Base-by-base conservation (phyloP, 2,329 filamentous ascomycete genomes). In the Penicillium sp. region DNA sequence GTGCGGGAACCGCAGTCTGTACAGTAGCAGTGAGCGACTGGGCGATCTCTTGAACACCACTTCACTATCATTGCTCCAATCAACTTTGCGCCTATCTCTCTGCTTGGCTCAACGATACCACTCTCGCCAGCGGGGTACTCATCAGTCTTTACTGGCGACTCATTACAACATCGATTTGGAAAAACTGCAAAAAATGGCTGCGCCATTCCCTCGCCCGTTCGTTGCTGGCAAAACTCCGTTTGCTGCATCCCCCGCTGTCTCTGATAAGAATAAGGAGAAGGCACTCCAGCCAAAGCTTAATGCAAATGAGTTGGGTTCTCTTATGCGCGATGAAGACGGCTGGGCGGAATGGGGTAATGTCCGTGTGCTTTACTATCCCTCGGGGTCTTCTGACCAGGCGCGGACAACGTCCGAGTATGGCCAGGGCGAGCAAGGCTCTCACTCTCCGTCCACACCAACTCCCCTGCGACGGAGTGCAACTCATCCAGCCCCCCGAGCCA, bases 1-100 rank as follows among this genome's bases (percentile, higher is more conserved):
- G 67, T 98, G 93, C 71, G 93, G 92, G 52, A 98, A 98, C 66
- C 81, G 95, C 60, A 96, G 91, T 73, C 84, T 98, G 62, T 98
- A 97, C 69, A 89, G 87, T 53, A 98, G 93, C 75, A 97, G 92
- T 68, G 80, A 86, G 58, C 88, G 95, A 62, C 76, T 98, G 53
- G 93, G 92, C 66, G 86, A 91, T 66, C 79, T 98, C 35, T 81
- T 98, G 51, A 89, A 96, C 70, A 92, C 88, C 39, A 92, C 89
- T 2, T 91, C 87, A 23, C 78, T 92, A 49, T 81, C 84, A 25
- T 79, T 98, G 42, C 78, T 98, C 46, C 83, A 87, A 64, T 81
- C 81, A 27, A 87, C 89, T 7, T 80, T 98, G 37, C 84, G 88
- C 55, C 82, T 98, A 52, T 85, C 86, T 27, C 84, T 92, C 35